Conservation (phyloP, 495 filamentous ascomycete genomes). For the Penicillium robsamsonii region DNA sequence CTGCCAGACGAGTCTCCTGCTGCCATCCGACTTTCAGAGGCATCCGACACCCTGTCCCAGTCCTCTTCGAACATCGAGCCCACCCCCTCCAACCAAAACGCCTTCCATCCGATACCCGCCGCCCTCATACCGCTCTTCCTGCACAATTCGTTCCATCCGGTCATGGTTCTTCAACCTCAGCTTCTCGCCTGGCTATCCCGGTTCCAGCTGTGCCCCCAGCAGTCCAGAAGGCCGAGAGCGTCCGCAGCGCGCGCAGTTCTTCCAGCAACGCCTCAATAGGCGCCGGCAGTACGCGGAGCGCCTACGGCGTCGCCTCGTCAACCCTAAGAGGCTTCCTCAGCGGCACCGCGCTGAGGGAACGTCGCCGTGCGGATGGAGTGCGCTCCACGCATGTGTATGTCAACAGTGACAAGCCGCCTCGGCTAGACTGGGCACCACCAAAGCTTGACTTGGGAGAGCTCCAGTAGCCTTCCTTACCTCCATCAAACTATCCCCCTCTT, state of each 20-base stretch:
- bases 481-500: background rate
- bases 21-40: conserved; percentile 1
- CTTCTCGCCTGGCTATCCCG: conserved; percentile 35
- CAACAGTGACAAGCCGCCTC: conserved; percentile 37
- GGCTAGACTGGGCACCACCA: conserved; percentile 45
- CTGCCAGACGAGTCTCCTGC: conserved; percentile 22
- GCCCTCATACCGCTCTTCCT: conserved; percentile 27
- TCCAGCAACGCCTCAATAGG: conserved; percentile 42
- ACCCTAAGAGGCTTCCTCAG: conserved; percentile 41
- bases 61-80: conserved; percentile 1
- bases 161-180: conserved; percentile 22
- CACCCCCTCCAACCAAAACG: conserved; percentile 7
- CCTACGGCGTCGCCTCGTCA: conserved; percentile 42
- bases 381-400: conserved; percentile 34
- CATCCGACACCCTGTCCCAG: background rate
- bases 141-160: conserved; percentile 28
- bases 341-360: conserved; percentile 32
- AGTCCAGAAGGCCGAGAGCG: conserved; percentile 36
- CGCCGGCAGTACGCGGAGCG: conserved; percentile 40
- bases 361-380: conserved; percentile 32
- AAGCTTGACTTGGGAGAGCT: conserved; percentile 40
- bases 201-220: conserved; percentile 35
- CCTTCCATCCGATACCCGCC: conserved; percentile 19
- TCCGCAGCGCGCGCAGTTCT: conserved; percentile 43
- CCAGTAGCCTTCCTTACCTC: conserved; percentile 17